Base-by-base conservation (phyloP, 2,329 filamentous ascomycete genomes). In the Rugonectria rugulosa region DNA sequence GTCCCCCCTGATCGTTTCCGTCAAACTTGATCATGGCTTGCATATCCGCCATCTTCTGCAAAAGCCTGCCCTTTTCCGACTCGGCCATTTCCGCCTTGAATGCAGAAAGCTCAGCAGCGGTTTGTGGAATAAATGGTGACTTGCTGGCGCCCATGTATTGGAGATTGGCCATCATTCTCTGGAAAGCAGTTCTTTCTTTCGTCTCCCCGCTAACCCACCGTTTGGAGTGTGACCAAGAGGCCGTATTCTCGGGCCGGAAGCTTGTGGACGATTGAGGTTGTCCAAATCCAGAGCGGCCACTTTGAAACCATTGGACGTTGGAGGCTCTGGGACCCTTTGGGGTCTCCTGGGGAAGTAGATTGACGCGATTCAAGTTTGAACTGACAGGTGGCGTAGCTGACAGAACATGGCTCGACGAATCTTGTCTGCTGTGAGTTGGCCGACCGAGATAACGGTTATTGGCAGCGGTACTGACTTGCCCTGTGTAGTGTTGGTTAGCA, bases 181-280 rank as follows among this genome's bases (percentile, higher is more conserved):
- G 63, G 51, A 74, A 77, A 5, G 57, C 65, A 24, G 60, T 65
- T n/a, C 70, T 68, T 43, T 73, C 72, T 36, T 67, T 68, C 17
- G 69, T 70, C 32, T 69, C 67, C 9, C 66, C 55, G 57, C 73
- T 77, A n/a, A 70, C 63, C 75, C 75, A 78, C 47, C 69, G 68
- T 59, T 70, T 75, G 42, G 75, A 76, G 29, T 75, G 72, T 12
- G 73, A 69, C 74, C 74, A 76, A 17, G 66, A 65, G 24, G 67
- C 72, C 21, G 63, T 36, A 7, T 71, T 64, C 34, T 47, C 32
- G 3, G 51, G 24, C 10, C 42, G 42, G 17, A 17, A 5, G 7
- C 14, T 20, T 20, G n/a, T 2, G 8, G 37, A 21, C 23, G 24
- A 21, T 5, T 52, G 40, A 3, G 26, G 10, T 26, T 43, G 36